Evolutionary conservation across 2,329 filamentous ascomycete genomes (phyloP).

Genomic region (Zymoseptoria tritici): DNA sequence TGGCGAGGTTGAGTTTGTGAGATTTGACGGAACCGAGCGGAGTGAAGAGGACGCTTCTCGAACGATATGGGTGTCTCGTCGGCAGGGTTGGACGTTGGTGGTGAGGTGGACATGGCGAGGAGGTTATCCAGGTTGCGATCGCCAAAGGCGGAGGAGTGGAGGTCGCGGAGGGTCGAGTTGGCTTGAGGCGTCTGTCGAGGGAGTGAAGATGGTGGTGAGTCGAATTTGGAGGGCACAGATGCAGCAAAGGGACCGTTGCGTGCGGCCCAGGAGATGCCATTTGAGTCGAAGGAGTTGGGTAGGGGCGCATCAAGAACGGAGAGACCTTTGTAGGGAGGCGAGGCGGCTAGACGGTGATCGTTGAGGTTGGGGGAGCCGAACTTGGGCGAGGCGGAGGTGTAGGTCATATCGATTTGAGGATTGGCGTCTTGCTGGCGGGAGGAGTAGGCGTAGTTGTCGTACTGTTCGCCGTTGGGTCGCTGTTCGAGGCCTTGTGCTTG

Average conservation of each 20-base stretch:
- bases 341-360: slow-evolving; percentile 64
- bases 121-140: slow-evolving; percentile 45
- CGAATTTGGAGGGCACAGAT: slow-evolving; percentile 87
- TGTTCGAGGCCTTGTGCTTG: slow-evolving; percentile 28
- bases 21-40: slow-evolving; percentile 49
- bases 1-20: slow-evolving; percentile 37
- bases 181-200: slow-evolving; percentile 43
- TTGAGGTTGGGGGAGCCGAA: slow-evolving; percentile 82
- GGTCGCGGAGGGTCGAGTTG: slow-evolving; percentile 44
- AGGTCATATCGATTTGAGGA: slow-evolving; percentile 47
- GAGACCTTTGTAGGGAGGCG: slow-evolving; percentile 59
- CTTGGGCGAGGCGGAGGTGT: slow-evolving; percentile 51
- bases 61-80: slow-evolving; percentile 58
- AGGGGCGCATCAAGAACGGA: slow-evolving; percentile 90
- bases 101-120: slow-evolving; percentile 46
- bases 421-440: slow-evolving; percentile 23
- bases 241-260: slow-evolving; percentile 85
- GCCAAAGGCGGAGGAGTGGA: slow-evolving; percentile 61
- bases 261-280: slow-evolving; percentile 86
- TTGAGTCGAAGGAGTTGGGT: slow-evolving; percentile 91
- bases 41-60: slow-evolving; percentile 57
- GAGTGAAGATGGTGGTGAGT: slow-evolving; percentile 63
- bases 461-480: slow-evolving; percentile 20
- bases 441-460: slow-evolving; percentile 24
- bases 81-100: slow-evolving; percentile 46